Conservation (phyloP, 768 basidiomycete genomes). For the Amanita thiersii region DNA sequence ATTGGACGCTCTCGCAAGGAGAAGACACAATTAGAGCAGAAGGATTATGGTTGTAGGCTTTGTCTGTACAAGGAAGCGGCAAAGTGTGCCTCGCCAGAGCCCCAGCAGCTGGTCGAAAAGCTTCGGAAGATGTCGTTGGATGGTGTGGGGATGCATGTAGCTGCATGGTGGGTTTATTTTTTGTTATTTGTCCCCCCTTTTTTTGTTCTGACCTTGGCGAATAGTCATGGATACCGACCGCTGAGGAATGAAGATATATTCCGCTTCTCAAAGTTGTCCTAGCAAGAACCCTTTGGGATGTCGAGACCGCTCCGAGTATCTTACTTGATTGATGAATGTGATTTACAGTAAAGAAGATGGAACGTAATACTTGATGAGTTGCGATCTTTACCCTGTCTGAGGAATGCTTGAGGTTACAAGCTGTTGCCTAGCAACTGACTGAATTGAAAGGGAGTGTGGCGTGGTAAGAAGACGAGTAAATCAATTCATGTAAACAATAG, state of each 20-base stretch:
- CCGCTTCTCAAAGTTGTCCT: slow-evolving; percentile 8
- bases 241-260: slow-evolving; percentile 52
- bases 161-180: slow-evolving; percentile 40
- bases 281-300: slow-evolving; percentile 7
- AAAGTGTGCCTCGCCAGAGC: background rate
- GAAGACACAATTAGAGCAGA: slow-evolving; percentile 22
- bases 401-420: background rate
- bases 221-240: slow-evolving; percentile 39
- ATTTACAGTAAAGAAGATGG: background rate
- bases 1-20: slow-evolving; percentile 14
- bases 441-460: background rate
- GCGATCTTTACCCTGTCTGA: background rate
- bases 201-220: background rate
- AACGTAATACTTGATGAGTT: background rate
- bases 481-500: background rate
- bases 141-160: slow-evolving; percentile 55
- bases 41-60: slow-evolving; percentile 46
- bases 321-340: background rate
- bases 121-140: slow-evolving; percentile 37
- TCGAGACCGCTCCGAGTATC: background rate
- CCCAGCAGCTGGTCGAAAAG: no score
- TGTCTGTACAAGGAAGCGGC: slow-evolving; percentile 21
- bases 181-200: background rate
- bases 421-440: background rate
- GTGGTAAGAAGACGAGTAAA: background rate